These are phyloP conservation scores for Arabidopsis suecica DNA, from an alignment of 345 rosid genomes.

Conservation along the genomic window DNA sequence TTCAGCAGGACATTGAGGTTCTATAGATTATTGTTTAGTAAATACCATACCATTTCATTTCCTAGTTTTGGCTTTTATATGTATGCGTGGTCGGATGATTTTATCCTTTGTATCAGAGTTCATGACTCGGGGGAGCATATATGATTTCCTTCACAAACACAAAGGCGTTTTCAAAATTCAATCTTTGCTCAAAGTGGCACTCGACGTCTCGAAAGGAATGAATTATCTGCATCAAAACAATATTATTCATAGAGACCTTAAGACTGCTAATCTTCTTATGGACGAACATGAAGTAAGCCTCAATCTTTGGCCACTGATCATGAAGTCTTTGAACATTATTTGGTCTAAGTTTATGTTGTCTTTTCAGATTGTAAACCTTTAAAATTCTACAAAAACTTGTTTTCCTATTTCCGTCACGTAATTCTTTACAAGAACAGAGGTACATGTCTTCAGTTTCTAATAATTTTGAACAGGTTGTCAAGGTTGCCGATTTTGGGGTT, in stretches of 20 bases:
- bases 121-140: slow-evolving; percentile 92
- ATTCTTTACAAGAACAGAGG: background rate
- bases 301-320: slow-evolving; percentile 1
- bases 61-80: slow-evolving; percentile 30
- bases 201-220: slow-evolving; percentile 96
- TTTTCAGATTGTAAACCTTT: background rate
- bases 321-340: background rate
- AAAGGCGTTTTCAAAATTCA: slow-evolving; percentile 82
- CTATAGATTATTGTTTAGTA: slow-evolving; percentile 25
- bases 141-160: slow-evolving; percentile 86
- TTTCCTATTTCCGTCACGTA: background rate
- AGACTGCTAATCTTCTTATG: slow-evolving; percentile 97
- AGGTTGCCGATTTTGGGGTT: slow-evolving; percentile 98
- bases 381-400: background rate
- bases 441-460: slow-evolving; percentile 9
- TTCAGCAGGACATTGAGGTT: slow-evolving; percentile 23
- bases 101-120: slow-evolving; percentile 64
- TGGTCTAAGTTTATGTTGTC: background rate
- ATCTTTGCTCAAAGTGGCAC: slow-evolving; percentile 79
- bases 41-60: slow-evolving; percentile 30
- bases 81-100: slow-evolving; percentile 15
- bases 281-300: slow-evolving; percentile 92
- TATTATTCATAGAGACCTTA: slow-evolving; percentile 93
- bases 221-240: slow-evolving; percentile 93
- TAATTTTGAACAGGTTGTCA: slow-evolving; percentile 68